Conservation (phyloP, 768 basidiomycete species). For the Amanita thiersii region DNA sequence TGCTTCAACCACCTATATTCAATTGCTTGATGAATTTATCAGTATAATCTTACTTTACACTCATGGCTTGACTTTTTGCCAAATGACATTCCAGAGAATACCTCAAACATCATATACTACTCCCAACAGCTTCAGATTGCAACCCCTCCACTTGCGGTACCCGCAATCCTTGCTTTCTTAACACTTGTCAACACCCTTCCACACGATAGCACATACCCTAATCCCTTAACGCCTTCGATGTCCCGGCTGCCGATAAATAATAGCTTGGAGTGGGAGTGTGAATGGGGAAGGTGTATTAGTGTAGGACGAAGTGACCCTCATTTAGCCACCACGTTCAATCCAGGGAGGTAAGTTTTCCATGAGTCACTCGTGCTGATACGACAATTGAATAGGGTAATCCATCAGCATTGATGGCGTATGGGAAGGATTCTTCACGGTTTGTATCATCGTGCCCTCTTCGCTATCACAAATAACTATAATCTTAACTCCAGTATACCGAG, state of each 20-base stretch:
- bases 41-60: constrained; percentile 56
- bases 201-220: constrained; percentile 19
- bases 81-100: constrained; percentile 13
- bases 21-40: constrained; percentile 10
- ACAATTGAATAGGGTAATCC: constrained; percentile 4
- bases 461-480: background rate
- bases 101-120: constrained; percentile 30
- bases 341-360: constrained; percentile 39
- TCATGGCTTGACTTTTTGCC: constrained; percentile 55
- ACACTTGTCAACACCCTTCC: constrained; percentile 37
- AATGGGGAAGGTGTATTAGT: constrained; percentile 54
- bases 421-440: constrained; percentile 73
- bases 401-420: constrained; percentile 64
- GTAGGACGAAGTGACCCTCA: constrained; percentile 24
- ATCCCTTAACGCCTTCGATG: constrained; percentile 25
- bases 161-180: constrained; percentile 67
- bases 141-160: constrained; percentile 56
- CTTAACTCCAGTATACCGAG: constrained; percentile 56
- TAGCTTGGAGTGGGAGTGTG: constrained; percentile 58
- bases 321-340: constrained; percentile 40
- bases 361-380: constrained; percentile 1
- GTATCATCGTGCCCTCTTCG: constrained; percentile 15
- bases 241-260: constrained; percentile 17
- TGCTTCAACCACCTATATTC: constrained; percentile 5
- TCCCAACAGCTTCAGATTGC: constrained; percentile 35